These are phyloP conservation scores for Luffa acutangula DNA, from an alignment of 306 rosid species.

Conservation along the genomic window DNA sequence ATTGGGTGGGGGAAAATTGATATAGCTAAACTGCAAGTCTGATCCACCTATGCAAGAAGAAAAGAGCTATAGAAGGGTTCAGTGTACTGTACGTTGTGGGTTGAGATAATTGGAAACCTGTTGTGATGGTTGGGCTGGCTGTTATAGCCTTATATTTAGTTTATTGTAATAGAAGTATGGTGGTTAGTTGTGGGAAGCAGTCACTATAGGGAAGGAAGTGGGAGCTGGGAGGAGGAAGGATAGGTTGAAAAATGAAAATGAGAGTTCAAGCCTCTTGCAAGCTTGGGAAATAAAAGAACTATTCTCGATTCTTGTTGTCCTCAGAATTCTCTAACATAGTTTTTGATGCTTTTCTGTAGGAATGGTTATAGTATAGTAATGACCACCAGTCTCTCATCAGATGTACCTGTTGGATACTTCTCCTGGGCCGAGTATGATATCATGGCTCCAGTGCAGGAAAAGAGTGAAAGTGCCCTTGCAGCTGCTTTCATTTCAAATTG, in stretches of 20 bases:
- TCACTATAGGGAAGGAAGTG: background rate
- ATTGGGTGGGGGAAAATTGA: background rate
- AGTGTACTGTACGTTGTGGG: background rate
- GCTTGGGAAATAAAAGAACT: background rate
- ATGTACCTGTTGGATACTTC: constrained; percentile 97
- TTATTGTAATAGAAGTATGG: background rate
- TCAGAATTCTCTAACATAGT: background rate
- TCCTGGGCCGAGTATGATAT: constrained; percentile 99
- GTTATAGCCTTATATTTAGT: background rate
- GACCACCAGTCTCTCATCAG: constrained; percentile 98
- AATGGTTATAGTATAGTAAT: constrained; percentile 71
- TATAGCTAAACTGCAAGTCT: background rate
- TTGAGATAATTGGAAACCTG: background rate
- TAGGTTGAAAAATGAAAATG: background rate
- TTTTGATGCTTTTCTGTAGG: constrained; percentile 25
- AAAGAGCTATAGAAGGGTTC: background rate
- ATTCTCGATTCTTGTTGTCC: background rate
- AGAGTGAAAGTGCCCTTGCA: constrained; percentile 81
- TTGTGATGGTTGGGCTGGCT: background rate
- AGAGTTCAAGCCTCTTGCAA: background rate
- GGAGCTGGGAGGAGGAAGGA: background rate
- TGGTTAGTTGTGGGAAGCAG: background rate
- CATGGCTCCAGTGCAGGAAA: constrained; percentile 78
- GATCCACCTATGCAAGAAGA: background rate
- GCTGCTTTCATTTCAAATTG: constrained; percentile 98